A percentile compares a stretch with the other conserved stretches of the same genome.
Conservation (phyloP, 2,329 filamentous ascomycete genomes). For the Colletotrichum sp. region DNA sequence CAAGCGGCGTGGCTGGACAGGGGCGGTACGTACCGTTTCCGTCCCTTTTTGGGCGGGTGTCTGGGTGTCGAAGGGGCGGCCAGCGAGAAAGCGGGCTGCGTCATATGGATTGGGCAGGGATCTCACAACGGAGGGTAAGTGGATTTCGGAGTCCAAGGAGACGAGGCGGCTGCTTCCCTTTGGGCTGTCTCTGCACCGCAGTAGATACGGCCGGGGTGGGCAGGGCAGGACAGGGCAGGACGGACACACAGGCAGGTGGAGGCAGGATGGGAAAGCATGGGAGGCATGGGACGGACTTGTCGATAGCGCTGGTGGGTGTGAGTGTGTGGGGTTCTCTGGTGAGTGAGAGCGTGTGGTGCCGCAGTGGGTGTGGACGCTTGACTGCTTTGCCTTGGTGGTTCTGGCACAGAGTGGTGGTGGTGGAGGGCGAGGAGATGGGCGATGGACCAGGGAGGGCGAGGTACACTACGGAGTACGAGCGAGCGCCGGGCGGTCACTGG, state of each 20-base stretch:
- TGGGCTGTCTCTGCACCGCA: background rate
- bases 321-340: background rate
- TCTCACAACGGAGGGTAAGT: conserved; percentile 35
- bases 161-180: conserved; percentile 14
- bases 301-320: conserved; percentile 4
- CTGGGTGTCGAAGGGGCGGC: background rate
- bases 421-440: background rate
- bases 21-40: conserved; percentile 7
- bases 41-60: conserved; percentile 18
- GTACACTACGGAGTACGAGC: background rate
- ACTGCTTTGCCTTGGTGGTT: background rate
- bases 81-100: conserved; percentile 24
- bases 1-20: conserved; percentile 16
- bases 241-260: background rate
- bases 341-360: background rate
- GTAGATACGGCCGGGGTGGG: background rate
- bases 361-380: background rate
- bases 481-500: background rate
- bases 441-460: background rate
- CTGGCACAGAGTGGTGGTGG: background rate
- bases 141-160: conserved; percentile 13
- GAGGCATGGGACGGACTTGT: conserved; percentile 17
- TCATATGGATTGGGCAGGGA: conserved; percentile 35
- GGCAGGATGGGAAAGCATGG: background rate
- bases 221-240: background rate